phyloP scores from a whole-genome alignment of 2,329 filamentous ascomycete species.

The Remersonia thermophila region DNA sequence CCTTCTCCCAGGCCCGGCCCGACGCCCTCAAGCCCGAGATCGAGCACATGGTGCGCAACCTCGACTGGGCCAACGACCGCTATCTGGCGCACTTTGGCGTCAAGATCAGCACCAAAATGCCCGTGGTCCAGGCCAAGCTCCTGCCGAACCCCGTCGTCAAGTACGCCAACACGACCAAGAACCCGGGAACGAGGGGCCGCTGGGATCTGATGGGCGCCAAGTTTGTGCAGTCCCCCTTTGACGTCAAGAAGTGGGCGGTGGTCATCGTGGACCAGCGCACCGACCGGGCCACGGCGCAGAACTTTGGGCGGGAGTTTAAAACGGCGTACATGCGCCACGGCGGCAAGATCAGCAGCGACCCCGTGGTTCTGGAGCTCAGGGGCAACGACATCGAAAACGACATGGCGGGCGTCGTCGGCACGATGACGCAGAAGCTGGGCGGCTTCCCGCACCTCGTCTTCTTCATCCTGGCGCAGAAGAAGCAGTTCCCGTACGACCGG shows the following conservation, averaged over 20 bases:
- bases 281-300: conserved; percentile 39
- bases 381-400: too few relatives aligned
- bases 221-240: conserved; percentile 54
- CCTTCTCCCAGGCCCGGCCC: conserved; percentile 75
- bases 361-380: conserved; percentile 25
- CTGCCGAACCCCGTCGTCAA: conserved; percentile 59
- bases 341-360: conserved; percentile 27
- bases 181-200: conserved; percentile 57
- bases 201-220: conserved; percentile 81
- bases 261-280: conserved; percentile 49
- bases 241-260: conserved; percentile 63
- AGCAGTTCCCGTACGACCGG: conserved; percentile 61
- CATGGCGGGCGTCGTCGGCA: too few relatives aligned
- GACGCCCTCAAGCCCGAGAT: conserved; percentile 56
- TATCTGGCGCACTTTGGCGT: conserved; percentile 65
- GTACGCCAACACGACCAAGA: conserved; percentile 44
- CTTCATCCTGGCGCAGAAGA: conserved; percentile 61
- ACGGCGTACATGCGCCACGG: conserved; percentile 37
- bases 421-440: too few relatives aligned
- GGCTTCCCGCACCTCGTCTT: conserved; percentile 71
- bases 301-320: conserved; percentile 40
- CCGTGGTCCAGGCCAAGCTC: conserved; percentile 56
- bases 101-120: conserved; percentile 50
- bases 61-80: conserved; percentile 57
- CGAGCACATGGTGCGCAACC: conserved; percentile 49